Evolutionary conservation across 169 alveolate species (phyloP), one percentile per base, ranked within the genome.

Genomic region (Plasmodium knowlesi): DNA sequence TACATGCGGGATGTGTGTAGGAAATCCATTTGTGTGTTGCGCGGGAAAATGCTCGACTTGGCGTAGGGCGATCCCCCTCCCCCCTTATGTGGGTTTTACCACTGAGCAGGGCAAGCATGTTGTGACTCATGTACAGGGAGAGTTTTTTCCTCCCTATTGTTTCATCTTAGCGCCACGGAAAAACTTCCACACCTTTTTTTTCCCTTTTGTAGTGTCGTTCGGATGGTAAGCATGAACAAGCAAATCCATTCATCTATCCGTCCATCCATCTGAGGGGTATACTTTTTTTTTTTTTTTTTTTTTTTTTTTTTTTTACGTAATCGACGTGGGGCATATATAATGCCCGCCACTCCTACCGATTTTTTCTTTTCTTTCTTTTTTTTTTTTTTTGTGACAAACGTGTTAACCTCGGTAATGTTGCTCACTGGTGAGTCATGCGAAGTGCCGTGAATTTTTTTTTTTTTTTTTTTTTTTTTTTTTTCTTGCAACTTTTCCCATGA

Each of bases 1-100:
- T 79, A 89, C 53, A 89, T 89, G 94, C 80, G 82, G n/a, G 72
- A 37, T 8, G 39, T 79, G 71, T 61, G 90, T 25, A 79, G 72
- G 34, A 89, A 89, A 22, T 89, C 94, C 34, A 78, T 89, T 61
- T 89, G 72, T 79, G 19, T 80, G 54, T 67, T 89, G 50, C 30
- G 39, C 4, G 39, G 73, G 19, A 89, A 34, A 39, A 28, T 89
- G 61, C 72, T 39, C n/a, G 94, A 89, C 5, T 37, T 89, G 22
- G 6, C n/a, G n/a, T 74, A 78, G 82, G 53, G 19, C 5, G 5
- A n/a, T n/a, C n/a, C n/a, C n/a, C n/a, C n/a, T n/a, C n/a, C n/a
- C 76, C 37, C 0, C 32, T 16, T 5, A 57, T 16, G 22, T 19
- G 61, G 14, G 46, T 4, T 4, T 5, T 39, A 2, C 61, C 12